These are phyloP conservation scores for Drechslerella stenobrocha DNA, from an alignment of 2,329 filamentous ascomycete genomes.

Conservation along the genomic window DNA sequence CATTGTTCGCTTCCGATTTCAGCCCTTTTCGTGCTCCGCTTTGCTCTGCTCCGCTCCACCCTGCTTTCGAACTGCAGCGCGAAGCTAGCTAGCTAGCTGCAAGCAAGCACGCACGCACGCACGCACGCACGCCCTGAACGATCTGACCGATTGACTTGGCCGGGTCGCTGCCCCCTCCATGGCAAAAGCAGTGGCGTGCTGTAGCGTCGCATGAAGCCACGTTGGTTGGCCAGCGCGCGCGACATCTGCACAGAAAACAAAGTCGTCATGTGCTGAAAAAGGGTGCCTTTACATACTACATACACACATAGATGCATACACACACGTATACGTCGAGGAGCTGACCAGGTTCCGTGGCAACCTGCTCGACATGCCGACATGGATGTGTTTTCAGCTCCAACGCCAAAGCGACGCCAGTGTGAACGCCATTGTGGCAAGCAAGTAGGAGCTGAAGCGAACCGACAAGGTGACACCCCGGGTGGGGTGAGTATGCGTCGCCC, in stretches of 20 bases:
- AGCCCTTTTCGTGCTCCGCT: too few relatives aligned
- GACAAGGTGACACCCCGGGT: background rate
- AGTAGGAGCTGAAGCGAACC: background rate
- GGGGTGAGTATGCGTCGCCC: background rate
- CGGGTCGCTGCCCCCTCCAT: too few relatives aligned
- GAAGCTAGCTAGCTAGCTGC: background rate
- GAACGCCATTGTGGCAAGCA: constrained; percentile 2
- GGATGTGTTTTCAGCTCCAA: background rate
- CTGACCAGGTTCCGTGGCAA: background rate
- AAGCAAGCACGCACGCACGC: background rate
- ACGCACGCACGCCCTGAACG: background rate
- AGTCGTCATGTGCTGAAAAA: too few relatives aligned
- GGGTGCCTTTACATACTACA: too few relatives aligned
- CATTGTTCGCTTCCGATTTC: too few relatives aligned
- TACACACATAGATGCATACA: background rate
- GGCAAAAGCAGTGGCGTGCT: constrained; percentile 1
- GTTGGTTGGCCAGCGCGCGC: too few relatives aligned
- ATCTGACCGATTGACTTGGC: constrained; percentile 7
- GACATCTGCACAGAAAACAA: too few relatives aligned
- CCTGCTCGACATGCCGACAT: too few relatives aligned
- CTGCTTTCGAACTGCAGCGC: too few relatives aligned
- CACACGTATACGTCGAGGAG: background rate
- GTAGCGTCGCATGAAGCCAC: background rate
- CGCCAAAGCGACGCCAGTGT: too few relatives aligned
- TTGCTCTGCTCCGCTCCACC: too few relatives aligned